Evolutionary conservation across 768 basidiomycete species (phyloP).

Genomic region (Thelephora aurantiotincta): DNA sequence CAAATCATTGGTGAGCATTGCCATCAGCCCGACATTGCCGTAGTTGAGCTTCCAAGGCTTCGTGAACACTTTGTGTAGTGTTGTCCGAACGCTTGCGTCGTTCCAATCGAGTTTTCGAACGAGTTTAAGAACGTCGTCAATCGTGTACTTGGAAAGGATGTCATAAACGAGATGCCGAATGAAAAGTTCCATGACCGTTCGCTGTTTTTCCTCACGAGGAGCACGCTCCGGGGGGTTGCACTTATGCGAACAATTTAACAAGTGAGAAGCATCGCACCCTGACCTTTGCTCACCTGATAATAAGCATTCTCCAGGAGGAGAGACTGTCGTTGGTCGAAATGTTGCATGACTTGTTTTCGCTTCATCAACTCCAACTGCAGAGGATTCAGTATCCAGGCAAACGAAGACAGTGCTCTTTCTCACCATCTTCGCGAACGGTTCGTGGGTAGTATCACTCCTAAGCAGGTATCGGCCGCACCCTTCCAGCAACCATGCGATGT

Average conservation of each 20-base stretch:
- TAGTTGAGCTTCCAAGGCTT: constrained; percentile 98
- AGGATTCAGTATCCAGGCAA: background rate
- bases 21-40: constrained; percentile 74
- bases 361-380: constrained; percentile 82
- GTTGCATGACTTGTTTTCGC: constrained; percentile 85
- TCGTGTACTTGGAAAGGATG: constrained; percentile 81
- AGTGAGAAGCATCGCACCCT: background rate
- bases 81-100: constrained; percentile 41
- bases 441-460: constrained; percentile 74
- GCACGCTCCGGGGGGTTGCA: constrained; percentile 95
- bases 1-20: constrained; percentile 91
- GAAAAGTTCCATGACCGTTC: constrained; percentile 81
- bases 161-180: constrained; percentile 92
- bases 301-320: constrained; percentile 94
- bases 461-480: constrained; percentile 89
- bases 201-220: constrained; percentile 73
- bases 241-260: constrained; percentile 23
- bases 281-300: constrained; percentile 54
- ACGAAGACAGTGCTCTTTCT: constrained; percentile 5
- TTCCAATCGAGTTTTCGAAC: constrained; percentile 95
- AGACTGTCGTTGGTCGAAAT: constrained; percentile 83
- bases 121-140: constrained; percentile 91
- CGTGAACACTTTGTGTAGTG: constrained; percentile 83
- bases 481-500: constrained; percentile 80
- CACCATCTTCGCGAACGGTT: constrained; percentile 84